Conservation (phyloP, 2,329 filamentous ascomycete species). For the Fusarium anguioides region DNA sequence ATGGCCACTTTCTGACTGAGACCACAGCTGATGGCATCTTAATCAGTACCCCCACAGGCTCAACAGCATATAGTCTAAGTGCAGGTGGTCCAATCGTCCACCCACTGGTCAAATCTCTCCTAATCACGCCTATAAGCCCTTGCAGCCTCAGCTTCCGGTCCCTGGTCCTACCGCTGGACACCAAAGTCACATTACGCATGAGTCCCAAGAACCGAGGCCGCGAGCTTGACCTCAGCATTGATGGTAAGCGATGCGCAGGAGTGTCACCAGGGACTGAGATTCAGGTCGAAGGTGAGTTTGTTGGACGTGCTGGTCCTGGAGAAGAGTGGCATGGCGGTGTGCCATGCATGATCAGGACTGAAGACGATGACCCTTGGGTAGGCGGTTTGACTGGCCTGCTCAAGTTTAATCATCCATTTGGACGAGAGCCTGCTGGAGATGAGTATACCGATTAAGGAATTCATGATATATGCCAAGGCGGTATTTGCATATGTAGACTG, state of each 20-base stretch:
- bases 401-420: conserved; percentile 98
- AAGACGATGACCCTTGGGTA: conserved; percentile 93
- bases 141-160: conserved; percentile 92
- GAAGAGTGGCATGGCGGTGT: conserved; percentile 80
- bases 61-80: conserved; percentile 94
- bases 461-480: neutral
- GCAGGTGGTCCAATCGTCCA: conserved; percentile 94
- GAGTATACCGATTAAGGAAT: conserved; percentile 43
- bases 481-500: conserved; percentile 10
- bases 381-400: conserved; percentile 91
- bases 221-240: conserved; percentile 82
- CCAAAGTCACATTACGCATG: conserved; percentile 82
- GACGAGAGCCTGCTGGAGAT: conserved; percentile 55
- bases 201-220: conserved; percentile 82
- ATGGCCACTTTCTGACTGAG: conserved; percentile 89
- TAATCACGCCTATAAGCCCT: conserved; percentile 94
- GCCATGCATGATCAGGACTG: conserved; percentile 84
- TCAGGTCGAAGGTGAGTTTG: conserved; percentile 86
- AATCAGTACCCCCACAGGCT: conserved; percentile 92
- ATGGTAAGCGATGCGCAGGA: conserved; percentile 75
- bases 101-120: conserved; percentile 86
- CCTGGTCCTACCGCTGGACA: conserved; percentile 87
- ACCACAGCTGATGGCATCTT: conserved; percentile 96
- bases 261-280: conserved; percentile 85
- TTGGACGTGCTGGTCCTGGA: conserved; percentile 59